A percentile compares a stretch with the other conserved stretches of the same genome.
phyloP scores from a whole-genome alignment of 2,329 filamentous ascomycete species.

The Pezicula rhizophila region DNA sequence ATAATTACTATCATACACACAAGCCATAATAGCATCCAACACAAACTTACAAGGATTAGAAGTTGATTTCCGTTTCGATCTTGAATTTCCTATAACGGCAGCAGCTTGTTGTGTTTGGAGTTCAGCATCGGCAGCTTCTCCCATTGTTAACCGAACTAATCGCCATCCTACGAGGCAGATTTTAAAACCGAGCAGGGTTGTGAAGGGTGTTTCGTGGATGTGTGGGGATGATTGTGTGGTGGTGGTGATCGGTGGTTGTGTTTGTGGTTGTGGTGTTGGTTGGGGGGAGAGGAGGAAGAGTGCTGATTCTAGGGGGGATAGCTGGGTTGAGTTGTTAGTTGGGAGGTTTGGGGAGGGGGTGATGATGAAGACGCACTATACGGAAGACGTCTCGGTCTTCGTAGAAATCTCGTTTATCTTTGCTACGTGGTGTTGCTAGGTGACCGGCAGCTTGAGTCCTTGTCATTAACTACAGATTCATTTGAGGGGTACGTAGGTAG shows the following conservation, averaged over 20 bases:
- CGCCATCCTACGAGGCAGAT: constrained; percentile 8
- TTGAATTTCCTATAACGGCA: too few relatives aligned
- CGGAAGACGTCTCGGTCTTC: constrained; percentile 8
- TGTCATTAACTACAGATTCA: not conserved
- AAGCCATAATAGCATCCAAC: constrained; percentile 5
- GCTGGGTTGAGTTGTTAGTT: too few relatives aligned
- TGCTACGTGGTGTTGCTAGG: constrained; percentile 6
- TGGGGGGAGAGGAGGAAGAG: too few relatives aligned
- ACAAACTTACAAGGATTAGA: constrained; percentile 8
- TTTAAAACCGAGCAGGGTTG: constrained; percentile 6
- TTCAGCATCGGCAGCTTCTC: not conserved
- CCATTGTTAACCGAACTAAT: constrained; percentile 6
- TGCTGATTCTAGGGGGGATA: too few relatives aligned
- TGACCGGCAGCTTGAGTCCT: not conserved
- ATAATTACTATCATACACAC: not conserved
- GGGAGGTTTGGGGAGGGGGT: too few relatives aligned
- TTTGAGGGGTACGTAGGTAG: too few relatives aligned
- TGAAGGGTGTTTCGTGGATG: constrained; percentile 3
- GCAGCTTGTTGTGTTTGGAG: too few relatives aligned
- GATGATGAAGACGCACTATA: not conserved
- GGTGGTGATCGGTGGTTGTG: not conserved
- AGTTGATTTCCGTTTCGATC: not conserved
- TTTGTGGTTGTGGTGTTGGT: not conserved
- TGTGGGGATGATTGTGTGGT: not conserved
- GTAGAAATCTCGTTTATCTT: constrained; percentile 7